A percentile compares a stretch with the other conserved stretches of the same genome.
Conservation (phyloP, 2,329 filamentous ascomycete genomes). For the Macrophomina pseudophaseolina region DNA sequence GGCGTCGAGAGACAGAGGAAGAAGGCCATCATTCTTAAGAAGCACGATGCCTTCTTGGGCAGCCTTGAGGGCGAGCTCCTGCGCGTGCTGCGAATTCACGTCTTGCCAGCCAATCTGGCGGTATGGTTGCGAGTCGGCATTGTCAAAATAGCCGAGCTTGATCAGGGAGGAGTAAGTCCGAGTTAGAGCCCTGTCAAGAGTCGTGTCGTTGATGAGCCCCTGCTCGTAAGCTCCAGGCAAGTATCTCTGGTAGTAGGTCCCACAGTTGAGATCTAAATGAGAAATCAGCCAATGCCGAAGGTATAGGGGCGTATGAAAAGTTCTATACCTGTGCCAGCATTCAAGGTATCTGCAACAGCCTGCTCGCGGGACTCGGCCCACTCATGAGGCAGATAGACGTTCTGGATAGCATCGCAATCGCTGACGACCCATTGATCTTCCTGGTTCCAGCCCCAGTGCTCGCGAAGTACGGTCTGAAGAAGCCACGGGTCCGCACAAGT, state of each 20-base stretch:
- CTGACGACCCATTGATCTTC: slow-evolving; percentile 67
- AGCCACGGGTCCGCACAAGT: slow-evolving; percentile 68
- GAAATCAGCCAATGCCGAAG: neutral
- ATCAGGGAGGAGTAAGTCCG: slow-evolving; percentile 61
- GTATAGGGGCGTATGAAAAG: neutral
- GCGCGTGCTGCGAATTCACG: slow-evolving; percentile 60
- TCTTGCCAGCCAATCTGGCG: slow-evolving; percentile 59
- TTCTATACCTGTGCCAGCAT: slow-evolving; percentile 49
- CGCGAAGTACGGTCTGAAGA: slow-evolving; percentile 65
- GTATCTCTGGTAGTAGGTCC: slow-evolving; percentile 54
- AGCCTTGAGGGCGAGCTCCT: slow-evolving; percentile 62
- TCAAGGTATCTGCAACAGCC: slow-evolving; percentile 55
- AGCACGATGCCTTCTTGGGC: slow-evolving; percentile 54
- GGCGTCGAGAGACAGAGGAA: slow-evolving; percentile 50
- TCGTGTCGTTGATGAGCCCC: slow-evolving; percentile 51
- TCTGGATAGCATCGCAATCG: slow-evolving; percentile 68
- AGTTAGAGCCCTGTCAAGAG: slow-evolving; percentile 56
- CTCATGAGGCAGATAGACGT: slow-evolving; percentile 60
- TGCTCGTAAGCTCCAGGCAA: slow-evolving; percentile 50
- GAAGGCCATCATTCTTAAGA: slow-evolving; percentile 58
- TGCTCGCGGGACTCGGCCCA: slow-evolving; percentile 50
- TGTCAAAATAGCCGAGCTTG: slow-evolving; percentile 64
- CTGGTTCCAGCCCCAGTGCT: slow-evolving; percentile 68
- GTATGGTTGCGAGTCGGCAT: slow-evolving; percentile 52
- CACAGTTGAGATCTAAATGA: slow-evolving; percentile 56